Base-by-base conservation (phyloP, 2,329 filamentous ascomycete species). In the Ustulina deusta region DNA sequence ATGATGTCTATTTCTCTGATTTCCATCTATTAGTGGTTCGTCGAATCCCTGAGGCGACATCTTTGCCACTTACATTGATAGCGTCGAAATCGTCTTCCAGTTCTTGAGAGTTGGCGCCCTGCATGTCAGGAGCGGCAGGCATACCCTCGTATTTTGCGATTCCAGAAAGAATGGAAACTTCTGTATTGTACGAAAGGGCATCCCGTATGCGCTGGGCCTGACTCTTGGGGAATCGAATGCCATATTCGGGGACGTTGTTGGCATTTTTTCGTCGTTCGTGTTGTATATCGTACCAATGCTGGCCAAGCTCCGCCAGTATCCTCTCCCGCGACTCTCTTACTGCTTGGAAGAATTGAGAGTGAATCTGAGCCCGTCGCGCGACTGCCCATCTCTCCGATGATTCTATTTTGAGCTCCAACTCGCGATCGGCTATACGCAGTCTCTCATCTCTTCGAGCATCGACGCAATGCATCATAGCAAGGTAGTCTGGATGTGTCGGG, bases 71-170 rank as follows among this genome's bases (percentile, higher is more conserved):
- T 83, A 97, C 94, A 76, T 92, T 91, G 85, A 99, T 97, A 73
- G 91, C 91, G 78, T 92, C 90, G 71, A 98, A 84, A 81, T 99
- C 96, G 57, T 95, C 91, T 63, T 97, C 93, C 54, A 96, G 81
- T 76, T 97, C 93, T 11, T 87, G 83, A 25, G 86, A 80, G 42
- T 91, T 90, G 29, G 93, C 92, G 48, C 92, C 87, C 65, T 85
- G 85, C 80, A 99, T 91, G 38, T 92, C 86, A 22, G 96, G 96
- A n/a, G 94, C 96, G 36, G 95, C 94, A 40, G 96, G 96, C 81
- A 99, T 99, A 27, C 96, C 96, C 75, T 97, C 90, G 78, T 97
- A 94, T 81, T 97, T 98, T 40, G 95, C 94, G 59, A 98, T 86
- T 42, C 95, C 95, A 6, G 94, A 91, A 65, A 99, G 83, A 32